Conservation (phyloP, 129 eudicot genomes). For the Flaveria ramosissima region DNA sequence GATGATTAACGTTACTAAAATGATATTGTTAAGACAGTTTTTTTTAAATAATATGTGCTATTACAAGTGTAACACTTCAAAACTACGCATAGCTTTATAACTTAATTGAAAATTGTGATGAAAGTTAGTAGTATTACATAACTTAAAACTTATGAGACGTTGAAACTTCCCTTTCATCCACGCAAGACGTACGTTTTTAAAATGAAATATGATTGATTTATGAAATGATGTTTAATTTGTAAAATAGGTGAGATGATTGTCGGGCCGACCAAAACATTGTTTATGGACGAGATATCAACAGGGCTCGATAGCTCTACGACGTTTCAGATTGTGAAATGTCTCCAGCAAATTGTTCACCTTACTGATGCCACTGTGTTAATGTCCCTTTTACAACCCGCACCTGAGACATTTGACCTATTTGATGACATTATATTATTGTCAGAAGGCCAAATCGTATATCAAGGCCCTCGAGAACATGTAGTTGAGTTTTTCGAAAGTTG, state of each 20-base stretch:
- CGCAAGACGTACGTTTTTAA: background rate
- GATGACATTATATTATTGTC: slow-evolving; percentile 83
- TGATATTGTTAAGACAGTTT: background rate
- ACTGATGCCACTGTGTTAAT: slow-evolving; percentile 82
- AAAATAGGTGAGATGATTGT: slow-evolving; percentile 90
- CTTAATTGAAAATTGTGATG: background rate
- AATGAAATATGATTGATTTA: background rate
- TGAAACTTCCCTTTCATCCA: background rate
- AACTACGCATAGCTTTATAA: background rate
- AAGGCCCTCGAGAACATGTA: slow-evolving; percentile 87
- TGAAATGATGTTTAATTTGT: background rate
- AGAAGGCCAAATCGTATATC: slow-evolving; percentile 93
- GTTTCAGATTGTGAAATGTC: slow-evolving; percentile 87
- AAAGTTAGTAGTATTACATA: background rate
- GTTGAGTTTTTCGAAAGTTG: slow-evolving; percentile 86
- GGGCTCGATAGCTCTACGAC: slow-evolving; percentile 99
- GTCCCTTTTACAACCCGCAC: slow-evolving; percentile 97
- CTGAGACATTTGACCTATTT: slow-evolving; percentile 89
- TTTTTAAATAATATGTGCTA: background rate
- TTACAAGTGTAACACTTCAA: background rate
- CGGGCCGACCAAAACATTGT: slow-evolving; percentile 90
- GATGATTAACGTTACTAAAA: background rate
- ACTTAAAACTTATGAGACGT: background rate
- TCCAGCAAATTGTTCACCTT: slow-evolving; percentile 87
- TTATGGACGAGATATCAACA: slow-evolving; percentile 98